Conservation (phyloP, 1,139 yeast genomes). For the Kodamaea alishanica region DNA sequence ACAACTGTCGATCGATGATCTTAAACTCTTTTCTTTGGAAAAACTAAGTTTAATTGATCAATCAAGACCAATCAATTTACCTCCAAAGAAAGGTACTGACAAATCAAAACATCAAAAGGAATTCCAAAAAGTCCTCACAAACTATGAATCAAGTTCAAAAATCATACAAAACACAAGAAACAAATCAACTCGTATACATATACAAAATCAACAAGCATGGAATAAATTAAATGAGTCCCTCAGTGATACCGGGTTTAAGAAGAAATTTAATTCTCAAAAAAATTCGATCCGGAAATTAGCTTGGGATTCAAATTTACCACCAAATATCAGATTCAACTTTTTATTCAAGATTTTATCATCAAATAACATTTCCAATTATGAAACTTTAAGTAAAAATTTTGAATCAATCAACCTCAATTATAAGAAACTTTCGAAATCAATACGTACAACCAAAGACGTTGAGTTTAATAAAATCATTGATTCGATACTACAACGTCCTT, state of each 20-base stretch:
- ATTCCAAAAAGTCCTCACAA: conserved; percentile 32
- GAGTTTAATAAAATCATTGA: conserved; percentile 33
- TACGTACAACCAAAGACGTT: conserved; percentile 29
- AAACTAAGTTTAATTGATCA: conserved; percentile 39
- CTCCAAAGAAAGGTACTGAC: conserved; percentile 38
- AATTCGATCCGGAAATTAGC: conserved; percentile 30
- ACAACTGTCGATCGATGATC: conserved; percentile 43
- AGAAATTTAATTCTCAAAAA: conserved; percentile 29
- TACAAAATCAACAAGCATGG: conserved; percentile 29
- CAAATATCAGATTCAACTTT: conserved; percentile 26
- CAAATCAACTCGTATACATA: conserved; percentile 17
- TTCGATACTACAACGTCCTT: conserved; percentile 27
- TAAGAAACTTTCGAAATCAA: conserved; percentile 24
- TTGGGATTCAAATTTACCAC: conserved; percentile 41
- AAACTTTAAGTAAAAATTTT: conserved; percentile 17
- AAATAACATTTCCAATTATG: conserved; percentile 16
- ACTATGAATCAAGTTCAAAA: conserved; percentile 28
- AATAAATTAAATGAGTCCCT: conserved; percentile 17
- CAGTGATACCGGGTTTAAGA: conserved; percentile 23
- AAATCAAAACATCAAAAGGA: conserved; percentile 39
- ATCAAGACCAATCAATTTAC: conserved; percentile 45
- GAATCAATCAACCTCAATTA: conserved; percentile 21
- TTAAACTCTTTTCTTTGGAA: conserved; percentile 40
- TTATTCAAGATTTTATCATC: conserved; percentile 25
- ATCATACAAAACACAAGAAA: conserved; percentile 20